phyloP scores from a whole-genome alignment of 1,284 basidiomycete genomes.

The Schizophyllum amplum region DNA sequence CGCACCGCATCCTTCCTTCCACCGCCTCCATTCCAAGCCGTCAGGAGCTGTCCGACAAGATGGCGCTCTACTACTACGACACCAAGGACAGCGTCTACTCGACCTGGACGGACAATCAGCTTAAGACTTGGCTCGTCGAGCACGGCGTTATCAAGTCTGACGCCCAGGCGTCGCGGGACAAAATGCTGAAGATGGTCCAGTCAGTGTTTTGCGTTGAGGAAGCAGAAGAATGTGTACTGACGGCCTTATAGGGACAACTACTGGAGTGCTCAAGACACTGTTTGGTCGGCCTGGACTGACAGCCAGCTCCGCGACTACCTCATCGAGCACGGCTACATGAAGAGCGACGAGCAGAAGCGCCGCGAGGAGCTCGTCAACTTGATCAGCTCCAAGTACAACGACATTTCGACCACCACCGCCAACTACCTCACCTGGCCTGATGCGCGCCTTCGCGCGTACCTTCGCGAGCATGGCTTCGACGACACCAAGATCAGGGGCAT shows the following conservation, averaged over 20 bases:
- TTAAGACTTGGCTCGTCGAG: constrained; percentile 67
- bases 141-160: constrained; percentile 64
- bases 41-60: constrained; percentile 59
- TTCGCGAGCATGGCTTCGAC: constrained; percentile 64
- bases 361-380: constrained; percentile 66
- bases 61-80: constrained; percentile 77
- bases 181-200: constrained; percentile 64
- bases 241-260: constrained; percentile 55
- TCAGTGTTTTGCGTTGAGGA: constrained; percentile 14
- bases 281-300: constrained; percentile 74
- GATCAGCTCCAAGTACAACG: constrained; percentile 57
- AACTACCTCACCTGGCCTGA: constrained; percentile 85
- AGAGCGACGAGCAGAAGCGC: constrained; percentile 39
- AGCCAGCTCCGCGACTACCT: constrained; percentile 74
- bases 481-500: constrained; percentile 55
- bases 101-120: constrained; percentile 62
- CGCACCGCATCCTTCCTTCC: constrained; percentile 59
- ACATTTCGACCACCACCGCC: constrained; percentile 34
- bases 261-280: constrained; percentile 53
- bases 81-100: constrained; percentile 54
- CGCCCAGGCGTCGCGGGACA: constrained; percentile 64
- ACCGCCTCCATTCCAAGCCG: constrained; percentile 54
- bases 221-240: background rate
- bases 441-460: constrained; percentile 76
- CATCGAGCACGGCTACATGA: constrained; percentile 46